Evolutionary conservation across 148 eudicot genomes (phyloP).

Genomic region (Camellia sinensis): DNA sequence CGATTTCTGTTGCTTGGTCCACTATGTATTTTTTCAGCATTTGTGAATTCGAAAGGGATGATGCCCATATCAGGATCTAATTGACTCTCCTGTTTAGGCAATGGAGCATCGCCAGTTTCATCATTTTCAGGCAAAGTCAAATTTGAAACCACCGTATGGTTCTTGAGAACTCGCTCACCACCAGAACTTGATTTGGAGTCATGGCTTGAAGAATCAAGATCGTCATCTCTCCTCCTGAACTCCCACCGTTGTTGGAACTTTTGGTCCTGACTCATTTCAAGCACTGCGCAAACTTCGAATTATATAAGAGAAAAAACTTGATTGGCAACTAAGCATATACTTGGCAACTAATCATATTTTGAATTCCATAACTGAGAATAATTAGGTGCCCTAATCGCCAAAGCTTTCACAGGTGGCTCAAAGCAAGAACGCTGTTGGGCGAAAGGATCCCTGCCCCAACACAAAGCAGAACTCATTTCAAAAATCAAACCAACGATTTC

Average conservation of each 20-base stretch:
- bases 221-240: slow-evolving; percentile 46
- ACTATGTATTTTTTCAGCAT: not conserved
- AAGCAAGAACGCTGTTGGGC: not conserved
- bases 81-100: slow-evolving; percentile 8
- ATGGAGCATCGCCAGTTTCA: slow-evolving; percentile 21
- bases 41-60: slow-evolving; percentile 6
- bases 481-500: not conserved
- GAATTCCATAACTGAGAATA: not conserved
- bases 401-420: not conserved
- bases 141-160: slow-evolving; percentile 29
- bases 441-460: not conserved
- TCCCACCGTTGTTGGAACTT: slow-evolving; percentile 64
- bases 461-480: slow-evolving; percentile 9
- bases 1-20: slow-evolving; percentile 4
- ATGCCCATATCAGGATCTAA: slow-evolving; percentile 1
- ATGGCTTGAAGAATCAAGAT: slow-evolving; percentile 50
- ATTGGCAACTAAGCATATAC: not conserved
- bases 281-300: not conserved
- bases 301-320: not conserved
- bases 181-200: slow-evolving; percentile 41
- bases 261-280: slow-evolving; percentile 42
- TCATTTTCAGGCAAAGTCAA: slow-evolving; percentile 28
- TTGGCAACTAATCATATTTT: not conserved
- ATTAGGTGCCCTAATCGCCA: not conserved
- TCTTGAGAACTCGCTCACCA: slow-evolving; percentile 33